A percentile compares a stretch with the other conserved stretches of the same genome.
These are phyloP conservation scores for Talaromyces wortmannii DNA, from an alignment of 495 filamentous ascomycete genomes.

Conservation along the genomic window DNA sequence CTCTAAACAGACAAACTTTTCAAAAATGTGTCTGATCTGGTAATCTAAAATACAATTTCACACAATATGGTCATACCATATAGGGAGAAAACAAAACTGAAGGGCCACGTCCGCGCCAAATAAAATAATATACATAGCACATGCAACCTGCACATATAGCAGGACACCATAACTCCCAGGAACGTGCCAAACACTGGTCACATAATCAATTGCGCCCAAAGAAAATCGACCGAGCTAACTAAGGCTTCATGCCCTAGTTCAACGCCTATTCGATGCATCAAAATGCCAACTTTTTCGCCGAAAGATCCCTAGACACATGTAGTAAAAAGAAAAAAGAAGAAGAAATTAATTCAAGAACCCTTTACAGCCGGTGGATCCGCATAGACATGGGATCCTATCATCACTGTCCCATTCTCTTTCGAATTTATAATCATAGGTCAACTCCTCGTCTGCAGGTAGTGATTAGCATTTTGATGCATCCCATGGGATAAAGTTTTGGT, in stretches of 20 bases:
- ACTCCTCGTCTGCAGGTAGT: slow-evolving; percentile 77
- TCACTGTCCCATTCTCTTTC: slow-evolving; percentile 91
- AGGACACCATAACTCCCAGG: background rate
- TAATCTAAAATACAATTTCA: too few species aligned
- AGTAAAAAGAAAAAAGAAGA: background rate
- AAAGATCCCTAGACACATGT: background rate
- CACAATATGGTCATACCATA: too few species aligned
- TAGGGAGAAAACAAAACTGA: too few species aligned
- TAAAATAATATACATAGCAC: slow-evolving; percentile 5
- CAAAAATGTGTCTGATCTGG: too few species aligned
- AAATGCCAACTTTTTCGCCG: background rate
- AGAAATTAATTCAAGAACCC: slow-evolving; percentile 85
- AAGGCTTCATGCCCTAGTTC: background rate
- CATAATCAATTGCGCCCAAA: background rate
- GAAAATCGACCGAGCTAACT: background rate
- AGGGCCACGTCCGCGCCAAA: background rate
- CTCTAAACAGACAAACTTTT: too few species aligned
- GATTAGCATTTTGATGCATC: slow-evolving; percentile 22
- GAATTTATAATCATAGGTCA: slow-evolving; percentile 99
- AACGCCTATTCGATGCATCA: slow-evolving; percentile 5
- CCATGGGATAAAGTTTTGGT: background rate
- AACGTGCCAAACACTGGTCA: background rate
- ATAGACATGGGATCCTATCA: slow-evolving; percentile 95
- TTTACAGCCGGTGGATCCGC: slow-evolving; percentile 92
- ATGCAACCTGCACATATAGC: background rate